These are phyloP conservation scores for Hortaea sp. DNA, from an alignment of 2,329 filamentous ascomycete species.

Conservation along the genomic window DNA sequence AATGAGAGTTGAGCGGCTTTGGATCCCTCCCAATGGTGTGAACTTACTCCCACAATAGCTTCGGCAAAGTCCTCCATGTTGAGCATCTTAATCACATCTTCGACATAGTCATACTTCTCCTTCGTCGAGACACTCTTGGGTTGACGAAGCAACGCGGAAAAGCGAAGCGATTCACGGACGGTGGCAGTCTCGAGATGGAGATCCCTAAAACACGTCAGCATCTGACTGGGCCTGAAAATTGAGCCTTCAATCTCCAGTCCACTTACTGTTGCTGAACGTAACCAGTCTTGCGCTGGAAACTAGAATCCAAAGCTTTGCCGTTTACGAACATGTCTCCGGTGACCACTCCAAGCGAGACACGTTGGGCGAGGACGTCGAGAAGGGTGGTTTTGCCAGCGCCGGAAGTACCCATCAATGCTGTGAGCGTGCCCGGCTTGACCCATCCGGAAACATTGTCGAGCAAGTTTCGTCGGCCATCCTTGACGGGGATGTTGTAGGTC, in stretches of 20 bases:
- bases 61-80: conserved; percentile 59
- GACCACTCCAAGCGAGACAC: conserved; percentile 52
- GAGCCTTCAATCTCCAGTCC: no score
- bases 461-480: conserved; percentile 41
- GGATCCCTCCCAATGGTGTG: conserved; percentile 41
- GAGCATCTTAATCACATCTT: conserved; percentile 55
- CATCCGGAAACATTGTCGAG: conserved; percentile 46
- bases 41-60: conserved; percentile 30
- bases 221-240: no score
- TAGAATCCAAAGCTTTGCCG: conserved; percentile 44
- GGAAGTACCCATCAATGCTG: conserved; percentile 17
- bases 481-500: conserved; percentile 44
- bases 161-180: conserved; percentile 44
- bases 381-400: conserved; percentile 54
- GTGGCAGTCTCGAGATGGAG: conserved; percentile 47
- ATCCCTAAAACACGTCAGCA: conserved; percentile 37
- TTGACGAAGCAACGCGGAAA: conserved; percentile 50
- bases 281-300: conserved; percentile 55
- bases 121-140: conserved; percentile 42
- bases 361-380: conserved; percentile 45
- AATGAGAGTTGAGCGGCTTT: no score
- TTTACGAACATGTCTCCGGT: conserved; percentile 59
- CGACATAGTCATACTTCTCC: conserved; percentile 53
- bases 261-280: conserved; percentile 36
- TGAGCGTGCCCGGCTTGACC: conserved; percentile 47